A percentile compares a stretch with the other conserved stretches of the same genome.
phyloP scores from a whole-genome alignment of 257 asterid genomes.

The Catharanthus roseus region DNA sequence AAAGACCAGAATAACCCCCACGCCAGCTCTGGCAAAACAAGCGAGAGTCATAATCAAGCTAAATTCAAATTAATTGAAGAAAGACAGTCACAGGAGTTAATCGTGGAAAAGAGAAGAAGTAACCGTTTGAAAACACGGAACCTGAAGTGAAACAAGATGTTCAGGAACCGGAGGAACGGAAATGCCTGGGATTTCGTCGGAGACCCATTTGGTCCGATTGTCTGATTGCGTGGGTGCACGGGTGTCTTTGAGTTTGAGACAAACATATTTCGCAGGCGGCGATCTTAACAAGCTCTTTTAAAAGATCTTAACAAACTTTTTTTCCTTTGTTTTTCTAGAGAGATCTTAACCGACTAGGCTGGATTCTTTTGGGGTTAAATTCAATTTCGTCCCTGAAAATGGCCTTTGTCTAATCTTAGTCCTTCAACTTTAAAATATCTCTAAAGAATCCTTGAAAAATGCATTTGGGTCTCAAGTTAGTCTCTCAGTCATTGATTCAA shows the following conservation, averaged over 20 bases:
- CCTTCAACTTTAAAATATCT: no score
- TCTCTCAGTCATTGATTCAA: no score
- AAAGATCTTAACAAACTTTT: no score
- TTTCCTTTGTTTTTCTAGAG: no score
- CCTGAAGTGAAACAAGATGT: constrained; percentile 26
- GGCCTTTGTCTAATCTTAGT: no score
- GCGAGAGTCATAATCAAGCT: not conserved
- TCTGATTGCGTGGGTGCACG: constrained; percentile 24
- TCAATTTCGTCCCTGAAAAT: no score
- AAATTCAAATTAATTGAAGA: not conserved
- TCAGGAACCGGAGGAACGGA: not conserved
- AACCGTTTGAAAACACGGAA: constrained; percentile 3
- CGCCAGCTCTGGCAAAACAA: not conserved
- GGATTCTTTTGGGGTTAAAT: no score
- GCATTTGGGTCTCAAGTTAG: no score
- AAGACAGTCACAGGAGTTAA: not conserved
- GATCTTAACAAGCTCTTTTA: not conserved
- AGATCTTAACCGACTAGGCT: no score
- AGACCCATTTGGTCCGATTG: constrained; percentile 22
- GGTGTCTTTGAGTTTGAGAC: constrained; percentile 25
- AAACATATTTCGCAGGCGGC: constrained; percentile 19
- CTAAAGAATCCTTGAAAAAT: no score
- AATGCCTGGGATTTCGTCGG: constrained; percentile 13
- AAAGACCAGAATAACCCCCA: not conserved
- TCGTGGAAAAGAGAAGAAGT: no score